Evolutionary conservation across 2,329 filamentous ascomycete species (phyloP), one percentile per base, ranked within the genome.

Genomic region (Colletotrichum caudatum): DNA sequence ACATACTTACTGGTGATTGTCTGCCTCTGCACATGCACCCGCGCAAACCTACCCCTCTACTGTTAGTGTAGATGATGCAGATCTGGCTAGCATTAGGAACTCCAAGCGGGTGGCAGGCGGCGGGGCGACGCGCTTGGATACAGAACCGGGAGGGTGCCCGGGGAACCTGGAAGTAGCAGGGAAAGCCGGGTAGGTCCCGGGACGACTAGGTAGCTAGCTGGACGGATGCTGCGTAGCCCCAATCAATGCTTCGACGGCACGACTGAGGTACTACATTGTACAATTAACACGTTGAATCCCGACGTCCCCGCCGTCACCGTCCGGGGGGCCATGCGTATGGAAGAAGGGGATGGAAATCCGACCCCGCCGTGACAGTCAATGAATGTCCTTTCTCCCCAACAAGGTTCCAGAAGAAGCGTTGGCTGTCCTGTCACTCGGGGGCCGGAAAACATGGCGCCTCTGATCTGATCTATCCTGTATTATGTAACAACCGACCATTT

Each of bases 101-200:
- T 46, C 20, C 44, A 39, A 50, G 59, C 59, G 37, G 59, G 5
- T 50, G 58, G 57, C 41, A 59, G 57, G 33, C 29, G 29, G 33
- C 29, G 53, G 53, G 29, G 53, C 18, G 18, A 37, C 51, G 41
- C 23, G 61, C 29, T 63, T 50, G 58, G 26, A 37, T 37, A 29
- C 33, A 39, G 51, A 44, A 46, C 63, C 29, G 53, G 50, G 63
- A 23, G 67, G 62, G 66, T 41, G 64, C 41, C 63, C 64, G 54
- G 59, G 66, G 53, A 69, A 60, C 59, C 44, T 53, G 53, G 56
- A 41, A 58, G 37, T n/a, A 41, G 16, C n/a, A 48, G 37, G 39
- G 18, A 62, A 46, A 29, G 39, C 69, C 23, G 41, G 65, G 65
- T 44, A 69, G 54, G 59, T 60, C 65, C 65, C 60, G 50, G 66